Base-by-base conservation (phyloP, 2,329 filamentous ascomycete species). In the Claviceps sp. region DNA sequence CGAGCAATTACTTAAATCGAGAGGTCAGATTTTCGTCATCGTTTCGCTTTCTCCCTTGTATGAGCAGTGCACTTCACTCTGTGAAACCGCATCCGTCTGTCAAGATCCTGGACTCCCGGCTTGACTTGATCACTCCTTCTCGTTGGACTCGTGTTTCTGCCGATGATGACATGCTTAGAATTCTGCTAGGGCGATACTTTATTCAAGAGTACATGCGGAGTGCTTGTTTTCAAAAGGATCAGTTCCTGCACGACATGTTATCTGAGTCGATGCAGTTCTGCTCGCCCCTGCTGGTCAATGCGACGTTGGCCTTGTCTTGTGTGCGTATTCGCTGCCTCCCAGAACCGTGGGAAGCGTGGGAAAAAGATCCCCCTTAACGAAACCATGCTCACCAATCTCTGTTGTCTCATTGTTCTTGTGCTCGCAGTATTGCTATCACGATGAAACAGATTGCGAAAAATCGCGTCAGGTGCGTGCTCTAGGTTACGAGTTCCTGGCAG, bases 401-500 rank as follows among this genome's bases (percentile, higher is more conserved):
- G 7, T 23, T 13, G 9, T 22, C 16, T 14, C 26, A 7, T 29
- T 29, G 2, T 29, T 29, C 26, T 29, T 9, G 26, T 42, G 3
- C 9, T 42, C 22, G 22, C 42, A 48, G 46, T 48, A 39, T 20
- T 39, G 46, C 46, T 29, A 38, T 39, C 36, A 17, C 17, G 46
- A 39, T 23, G 14, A 11, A 23, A 3, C n/a, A 11, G 54, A 58
- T 5, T 58, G 61, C 3, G 58, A 56, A 36, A 57, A 62, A 20
- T 59, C 57, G 43, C 63, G 61, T 60, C 60, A 58, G 13, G 59
- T 63, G 3, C 47, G 58, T 13, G 64, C 55, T 6, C 51, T 62
- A 1, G 57, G 54, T 0, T 66, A 66, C 42, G 57, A 58, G 7
- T 65, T 66, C n/a, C 49, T 64, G 8, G 60, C 63, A 1, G 63